These are phyloP conservation scores for Bertia moriformis DNA, from an alignment of 2,329 filamentous ascomycete species.

Conservation along the genomic window DNA sequence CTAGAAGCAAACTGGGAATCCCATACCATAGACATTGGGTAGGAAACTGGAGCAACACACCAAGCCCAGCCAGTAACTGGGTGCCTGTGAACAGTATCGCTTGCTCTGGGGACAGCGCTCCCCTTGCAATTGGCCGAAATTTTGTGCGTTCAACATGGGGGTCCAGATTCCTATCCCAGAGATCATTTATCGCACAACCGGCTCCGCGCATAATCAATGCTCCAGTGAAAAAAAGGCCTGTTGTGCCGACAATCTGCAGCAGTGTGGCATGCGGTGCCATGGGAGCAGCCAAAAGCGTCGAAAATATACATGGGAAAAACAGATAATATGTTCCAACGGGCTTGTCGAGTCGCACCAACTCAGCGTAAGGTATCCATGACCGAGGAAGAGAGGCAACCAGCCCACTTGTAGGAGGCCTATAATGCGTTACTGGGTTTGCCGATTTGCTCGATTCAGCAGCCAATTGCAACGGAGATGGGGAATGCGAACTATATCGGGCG, in stretches of 20 bases:
- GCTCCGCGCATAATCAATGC: slow-evolving; percentile 76
- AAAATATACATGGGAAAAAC: slow-evolving; percentile 75
- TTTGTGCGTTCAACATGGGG: slow-evolving; percentile 64
- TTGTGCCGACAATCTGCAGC: slow-evolving; percentile 39
- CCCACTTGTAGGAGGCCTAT: slow-evolving; percentile 52
- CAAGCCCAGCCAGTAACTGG: slow-evolving; percentile 62
- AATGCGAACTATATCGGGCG: neutral
- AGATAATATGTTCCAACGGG: slow-evolving; percentile 73
- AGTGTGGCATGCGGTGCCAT: slow-evolving; percentile 42
- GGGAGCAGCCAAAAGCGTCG: slow-evolving; percentile 54
- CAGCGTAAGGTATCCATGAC: slow-evolving; percentile 66
- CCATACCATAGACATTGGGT: slow-evolving; percentile 61
- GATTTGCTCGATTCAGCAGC: neutral
- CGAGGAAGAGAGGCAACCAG: slow-evolving; percentile 54
- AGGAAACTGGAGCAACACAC: slow-evolving; percentile 64
- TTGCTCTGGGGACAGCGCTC: slow-evolving; percentile 59
- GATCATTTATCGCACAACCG: slow-evolving; percentile 78
- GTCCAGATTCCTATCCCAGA: slow-evolving; percentile 80
- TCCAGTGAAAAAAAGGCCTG: slow-evolving; percentile 58
- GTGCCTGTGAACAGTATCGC: slow-evolving; percentile 60
- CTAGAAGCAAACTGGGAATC: slow-evolving; percentile 59
- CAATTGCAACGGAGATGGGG: neutral
- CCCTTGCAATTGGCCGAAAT: slow-evolving; percentile 65
- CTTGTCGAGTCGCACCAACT: slow-evolving; percentile 69
- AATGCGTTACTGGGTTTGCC: slow-evolving; percentile 24